Conservation (phyloP, 257 asterid genomes). For the Rubia yunnanensis region DNA sequence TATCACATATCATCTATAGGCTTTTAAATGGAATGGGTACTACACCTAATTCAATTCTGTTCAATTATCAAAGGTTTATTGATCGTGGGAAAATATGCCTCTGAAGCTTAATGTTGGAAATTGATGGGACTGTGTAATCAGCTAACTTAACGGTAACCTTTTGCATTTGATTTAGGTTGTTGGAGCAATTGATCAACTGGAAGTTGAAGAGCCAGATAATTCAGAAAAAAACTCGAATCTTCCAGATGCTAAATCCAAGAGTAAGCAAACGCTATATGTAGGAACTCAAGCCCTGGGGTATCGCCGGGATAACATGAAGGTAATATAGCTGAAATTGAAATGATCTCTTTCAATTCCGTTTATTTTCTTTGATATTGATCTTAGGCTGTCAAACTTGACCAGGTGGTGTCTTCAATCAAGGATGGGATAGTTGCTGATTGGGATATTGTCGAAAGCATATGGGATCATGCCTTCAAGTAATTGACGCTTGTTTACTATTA, state of each 20-base stretch:
- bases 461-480: conserved; percentile 96
- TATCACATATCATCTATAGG: neutral
- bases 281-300: conserved; percentile 90
- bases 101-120: neutral
- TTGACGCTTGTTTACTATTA: neutral
- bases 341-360: conserved; percentile 3
- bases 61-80: neutral
- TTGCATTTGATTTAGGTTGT: conserved; percentile 47
- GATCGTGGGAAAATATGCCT: neutral
- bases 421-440: conserved; percentile 86
- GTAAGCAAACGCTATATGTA: conserved; percentile 62
- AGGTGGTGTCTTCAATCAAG: conserved; percentile 83
- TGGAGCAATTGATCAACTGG: conserved; percentile 92
- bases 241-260: conserved; percentile 66
- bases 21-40: neutral
- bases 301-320: conserved; percentile 96
- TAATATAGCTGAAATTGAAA: conserved; percentile 18
- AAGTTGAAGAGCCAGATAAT: conserved; percentile 58
- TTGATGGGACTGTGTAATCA: neutral
- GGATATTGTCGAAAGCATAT: conserved; percentile 92
- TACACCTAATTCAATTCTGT: neutral
- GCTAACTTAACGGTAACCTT: conserved; percentile 1
- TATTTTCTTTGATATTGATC: conserved; percentile 18
- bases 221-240: conserved; percentile 64
- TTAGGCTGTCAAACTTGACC: conserved; percentile 13